These are phyloP conservation scores for Podospora conica DNA, from an alignment of 495 filamentous ascomycete species.

Conservation along the genomic window DNA sequence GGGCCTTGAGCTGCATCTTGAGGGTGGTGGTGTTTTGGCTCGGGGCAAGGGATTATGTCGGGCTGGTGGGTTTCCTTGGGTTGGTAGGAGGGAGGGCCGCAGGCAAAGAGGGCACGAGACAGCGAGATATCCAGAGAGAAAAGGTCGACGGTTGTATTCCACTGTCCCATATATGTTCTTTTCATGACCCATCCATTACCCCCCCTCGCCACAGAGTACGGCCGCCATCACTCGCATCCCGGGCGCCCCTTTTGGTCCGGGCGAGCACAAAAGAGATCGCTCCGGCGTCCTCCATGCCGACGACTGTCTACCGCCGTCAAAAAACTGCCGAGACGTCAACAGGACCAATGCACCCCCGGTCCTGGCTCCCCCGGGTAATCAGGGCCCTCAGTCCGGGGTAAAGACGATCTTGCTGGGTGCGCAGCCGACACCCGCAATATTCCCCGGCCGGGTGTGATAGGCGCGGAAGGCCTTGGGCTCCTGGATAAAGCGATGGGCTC, in stretches of 20 bases:
- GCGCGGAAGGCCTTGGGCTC: not conserved
- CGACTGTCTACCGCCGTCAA: not conserved
- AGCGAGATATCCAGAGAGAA: not conserved
- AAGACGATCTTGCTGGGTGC: not conserved
- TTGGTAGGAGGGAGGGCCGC: not conserved
- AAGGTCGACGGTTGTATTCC: too few species aligned
- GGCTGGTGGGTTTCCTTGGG: not conserved
- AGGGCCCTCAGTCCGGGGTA: not conserved
- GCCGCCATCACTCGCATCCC: not conserved
- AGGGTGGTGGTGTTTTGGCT: not conserved
- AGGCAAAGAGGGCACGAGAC: not conserved
- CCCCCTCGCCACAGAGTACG: not conserved
- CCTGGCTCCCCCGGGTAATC: not conserved
- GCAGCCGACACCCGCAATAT: not conserved
- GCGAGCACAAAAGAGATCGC: not conserved
- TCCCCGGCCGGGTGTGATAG: not conserved
- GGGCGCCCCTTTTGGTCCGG: not conserved
- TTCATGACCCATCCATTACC: not conserved
- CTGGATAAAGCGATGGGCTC: not conserved
- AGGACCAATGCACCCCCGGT: not conserved
- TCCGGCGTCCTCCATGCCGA: not conserved
- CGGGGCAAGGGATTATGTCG: not conserved
- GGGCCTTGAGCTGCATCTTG: constrained; percentile 18
- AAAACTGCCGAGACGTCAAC: not conserved
- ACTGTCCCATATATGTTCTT: not conserved